phyloP scores from a whole-genome alignment of 768 basidiomycete genomes.

The Leccinum boreale region DNA sequence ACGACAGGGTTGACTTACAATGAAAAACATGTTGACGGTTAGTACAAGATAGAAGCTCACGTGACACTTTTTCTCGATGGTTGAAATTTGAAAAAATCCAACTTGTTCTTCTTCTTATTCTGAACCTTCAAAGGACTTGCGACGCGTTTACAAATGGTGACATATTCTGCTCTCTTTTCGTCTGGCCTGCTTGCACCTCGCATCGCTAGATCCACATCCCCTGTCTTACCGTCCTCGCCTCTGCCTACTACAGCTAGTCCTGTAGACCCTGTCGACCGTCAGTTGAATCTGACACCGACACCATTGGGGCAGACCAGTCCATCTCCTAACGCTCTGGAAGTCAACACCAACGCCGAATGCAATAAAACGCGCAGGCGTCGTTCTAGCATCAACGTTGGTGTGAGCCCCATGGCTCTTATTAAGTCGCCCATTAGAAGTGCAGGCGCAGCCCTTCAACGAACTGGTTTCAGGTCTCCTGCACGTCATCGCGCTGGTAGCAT shows the following conservation, averaged over 20 bases:
- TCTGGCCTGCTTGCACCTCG: constrained; percentile 63
- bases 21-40: constrained; percentile 58
- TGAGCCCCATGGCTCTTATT: constrained; percentile 54
- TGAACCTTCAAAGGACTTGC: background rate
- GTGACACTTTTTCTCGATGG: background rate
- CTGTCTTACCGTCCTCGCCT: constrained; percentile 26
- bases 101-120: constrained; percentile 17
- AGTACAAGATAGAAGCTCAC: background rate
- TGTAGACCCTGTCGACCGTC: constrained; percentile 35
- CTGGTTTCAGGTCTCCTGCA: constrained; percentile 36
- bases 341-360: constrained; percentile 21
- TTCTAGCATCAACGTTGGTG: constrained; percentile 55
- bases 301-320: constrained; percentile 24
- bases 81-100: background rate
- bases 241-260: constrained; percentile 16
- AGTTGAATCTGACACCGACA: constrained; percentile 37
- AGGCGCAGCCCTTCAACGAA: constrained; percentile 47
- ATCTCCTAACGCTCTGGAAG: constrained; percentile 22
- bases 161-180: constrained; percentile 68
- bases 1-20: constrained; percentile 42
- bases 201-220: constrained; percentile 22
- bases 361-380: constrained; percentile 58
- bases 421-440: constrained; percentile 55
- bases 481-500: constrained; percentile 49
- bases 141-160: constrained; percentile 31